Evolutionary conservation across 1,139 yeast genomes (phyloP).

Genomic region (Debaryomyces psychrophilus): DNA sequence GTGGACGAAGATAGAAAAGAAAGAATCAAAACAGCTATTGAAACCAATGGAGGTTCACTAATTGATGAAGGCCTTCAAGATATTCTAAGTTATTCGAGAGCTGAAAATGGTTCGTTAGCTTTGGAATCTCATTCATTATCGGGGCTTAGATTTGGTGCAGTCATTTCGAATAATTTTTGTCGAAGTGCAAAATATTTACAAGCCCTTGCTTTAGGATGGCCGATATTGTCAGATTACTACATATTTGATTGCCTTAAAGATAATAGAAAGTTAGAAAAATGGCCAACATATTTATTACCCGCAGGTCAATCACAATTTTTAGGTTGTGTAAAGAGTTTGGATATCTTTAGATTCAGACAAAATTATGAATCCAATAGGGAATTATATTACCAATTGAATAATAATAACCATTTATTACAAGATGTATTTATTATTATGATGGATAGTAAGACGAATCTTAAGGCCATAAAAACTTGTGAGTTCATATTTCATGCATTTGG

Average conservation of each 20-base stretch:
- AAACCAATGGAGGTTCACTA: conserved; percentile 56
- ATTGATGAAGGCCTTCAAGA: conserved; percentile 51
- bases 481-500: conserved; percentile 55
- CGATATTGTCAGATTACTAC: conserved; percentile 66
- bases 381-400: conserved; percentile 40
- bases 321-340: conserved; percentile 40
- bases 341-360: conserved; percentile 42
- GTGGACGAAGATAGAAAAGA: conserved; percentile 42
- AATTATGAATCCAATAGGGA: conserved; percentile 26
- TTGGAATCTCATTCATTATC: conserved; percentile 19
- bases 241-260: conserved; percentile 54
- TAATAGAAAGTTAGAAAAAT: conserved; percentile 26
- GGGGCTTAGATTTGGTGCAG: conserved; percentile 58
- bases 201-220: conserved; percentile 88
- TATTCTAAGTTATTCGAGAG: conserved; percentile 25
- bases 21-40: conserved; percentile 38
- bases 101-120: conserved; percentile 19
- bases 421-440: conserved; percentile 35
- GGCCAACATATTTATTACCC: conserved; percentile 66
- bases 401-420: conserved; percentile 40
- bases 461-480: conserved; percentile 39
- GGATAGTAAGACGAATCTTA: conserved; percentile 24
- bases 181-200: conserved; percentile 83
- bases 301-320: conserved; percentile 62
- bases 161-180: conserved; percentile 58